Conservation (phyloP, 2,329 filamentous ascomycete genomes). For the Verticillium nubilum region DNA sequence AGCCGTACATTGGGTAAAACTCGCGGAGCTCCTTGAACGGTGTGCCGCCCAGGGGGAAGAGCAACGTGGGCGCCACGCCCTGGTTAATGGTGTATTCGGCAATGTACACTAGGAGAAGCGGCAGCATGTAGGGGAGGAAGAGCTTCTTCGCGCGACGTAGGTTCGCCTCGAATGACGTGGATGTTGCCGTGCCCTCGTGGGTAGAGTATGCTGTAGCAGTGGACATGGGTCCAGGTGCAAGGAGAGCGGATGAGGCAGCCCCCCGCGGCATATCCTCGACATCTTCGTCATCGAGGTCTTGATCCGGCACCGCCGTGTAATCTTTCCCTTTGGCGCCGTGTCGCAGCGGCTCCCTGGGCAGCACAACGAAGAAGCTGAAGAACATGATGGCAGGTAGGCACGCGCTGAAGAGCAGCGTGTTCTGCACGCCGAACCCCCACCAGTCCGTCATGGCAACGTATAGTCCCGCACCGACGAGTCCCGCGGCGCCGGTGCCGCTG, state of each 20-base stretch:
- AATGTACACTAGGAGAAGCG: constrained; percentile 85
- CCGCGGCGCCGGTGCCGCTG: constrained; percentile 85
- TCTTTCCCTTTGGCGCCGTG: constrained; percentile 35
- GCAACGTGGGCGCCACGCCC: constrained; percentile 80
- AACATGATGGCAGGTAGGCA: constrained; percentile 79
- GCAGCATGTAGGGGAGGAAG: constrained; percentile 81
- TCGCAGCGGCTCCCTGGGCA: constrained; percentile 65
- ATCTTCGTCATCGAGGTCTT: constrained; percentile 30
- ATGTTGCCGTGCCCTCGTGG: constrained; percentile 19
- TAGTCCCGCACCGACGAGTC: constrained; percentile 77
- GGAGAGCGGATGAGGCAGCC: constrained; percentile 41
- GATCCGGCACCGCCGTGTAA: constrained; percentile 48
- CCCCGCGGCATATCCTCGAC: constrained; percentile 28
- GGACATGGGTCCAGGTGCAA: constrained; percentile 36
- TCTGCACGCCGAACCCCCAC: constrained; percentile 66
- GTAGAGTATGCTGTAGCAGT: constrained; percentile 34
- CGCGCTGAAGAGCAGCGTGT: constrained; percentile 71
- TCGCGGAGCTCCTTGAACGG: constrained; percentile 78
- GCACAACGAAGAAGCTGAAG: constrained; percentile 74
- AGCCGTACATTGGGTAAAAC: constrained; percentile 93
- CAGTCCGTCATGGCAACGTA: constrained; percentile 85
- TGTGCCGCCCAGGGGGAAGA: constrained; percentile 72
- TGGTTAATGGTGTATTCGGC: constrained; percentile 98
- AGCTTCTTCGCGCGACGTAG: constrained; percentile 63
- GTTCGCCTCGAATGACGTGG: constrained; percentile 35